phyloP scores from a whole-genome alignment of 306 rosid species.

The Leucaena leucocephala region DNA sequence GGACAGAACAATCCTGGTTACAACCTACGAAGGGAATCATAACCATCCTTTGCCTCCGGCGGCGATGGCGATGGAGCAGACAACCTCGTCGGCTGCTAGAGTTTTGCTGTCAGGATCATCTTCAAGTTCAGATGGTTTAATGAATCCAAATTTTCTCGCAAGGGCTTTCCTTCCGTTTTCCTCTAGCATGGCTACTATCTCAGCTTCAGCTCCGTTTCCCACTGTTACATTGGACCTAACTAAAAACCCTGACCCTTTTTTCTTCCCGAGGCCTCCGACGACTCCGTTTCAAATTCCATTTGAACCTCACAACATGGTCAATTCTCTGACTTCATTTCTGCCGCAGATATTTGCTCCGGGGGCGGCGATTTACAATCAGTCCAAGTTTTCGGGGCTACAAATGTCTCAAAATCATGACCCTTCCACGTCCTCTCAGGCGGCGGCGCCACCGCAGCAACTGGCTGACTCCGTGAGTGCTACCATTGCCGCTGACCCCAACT shows the following conservation, averaged over 20 bases:
- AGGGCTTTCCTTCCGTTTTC: constrained; percentile 54
- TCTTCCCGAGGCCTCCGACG: constrained; percentile 46
- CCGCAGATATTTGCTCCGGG: constrained; percentile 67
- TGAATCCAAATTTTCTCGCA: constrained; percentile 61
- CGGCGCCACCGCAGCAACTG: constrained; percentile 29
- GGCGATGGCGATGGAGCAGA: constrained; percentile 83
- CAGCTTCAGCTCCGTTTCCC: constrained; percentile 91
- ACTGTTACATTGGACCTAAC: constrained; percentile 87
- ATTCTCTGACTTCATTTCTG: constrained; percentile 44
- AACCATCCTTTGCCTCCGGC: constrained; percentile 82
- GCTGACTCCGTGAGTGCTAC: constrained; percentile 55
- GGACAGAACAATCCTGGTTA: constrained; percentile 65
- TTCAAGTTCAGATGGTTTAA: constrained; percentile 63
- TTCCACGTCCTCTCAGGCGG: neutral
- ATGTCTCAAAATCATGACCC: constrained; percentile 54
- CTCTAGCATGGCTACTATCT: constrained; percentile 80
- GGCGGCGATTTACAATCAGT: constrained; percentile 49
- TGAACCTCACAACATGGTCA: constrained; percentile 41
- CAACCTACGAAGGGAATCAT: constrained; percentile 92
- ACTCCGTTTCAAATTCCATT: constrained; percentile 54
- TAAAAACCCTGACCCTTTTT: constrained; percentile 60
- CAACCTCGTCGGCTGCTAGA: constrained; percentile 77
- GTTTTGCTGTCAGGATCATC: constrained; percentile 83
- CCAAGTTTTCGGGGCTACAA: constrained; percentile 73
- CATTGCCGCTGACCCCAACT: constrained; percentile 72